Percentiles rank a stretch among this genome's conserved stretches.
Conservation (phyloP, 1,139 yeast genomes). For the Suhomyces bribrorum region DNA sequence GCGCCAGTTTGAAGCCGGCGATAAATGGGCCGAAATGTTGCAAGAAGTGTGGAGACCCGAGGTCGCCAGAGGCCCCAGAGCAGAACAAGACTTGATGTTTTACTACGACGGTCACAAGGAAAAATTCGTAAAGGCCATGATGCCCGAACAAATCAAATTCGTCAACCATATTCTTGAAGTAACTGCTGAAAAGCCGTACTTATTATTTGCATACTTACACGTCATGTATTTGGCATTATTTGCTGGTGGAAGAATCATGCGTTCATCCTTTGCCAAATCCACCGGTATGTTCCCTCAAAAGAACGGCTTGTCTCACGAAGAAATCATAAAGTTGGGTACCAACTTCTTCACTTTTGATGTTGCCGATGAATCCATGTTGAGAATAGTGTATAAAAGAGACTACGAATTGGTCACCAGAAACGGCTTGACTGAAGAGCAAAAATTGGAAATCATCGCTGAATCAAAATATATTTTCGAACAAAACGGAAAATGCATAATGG, state of each 20-base stretch:
- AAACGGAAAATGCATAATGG: conserved; percentile 60
- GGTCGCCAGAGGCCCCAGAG: conserved; percentile 59
- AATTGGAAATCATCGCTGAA: conserved; percentile 68
- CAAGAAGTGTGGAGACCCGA: conserved; percentile 69
- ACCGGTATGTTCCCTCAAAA: conserved; percentile 76
- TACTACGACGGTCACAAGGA: conserved; percentile 58
- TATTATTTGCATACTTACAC: conserved; percentile 80
- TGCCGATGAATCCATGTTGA: conserved; percentile 64
- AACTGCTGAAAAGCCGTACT: conserved; percentile 63
- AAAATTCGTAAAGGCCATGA: conserved; percentile 57
- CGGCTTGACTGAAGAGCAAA: conserved; percentile 65
- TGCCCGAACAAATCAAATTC: conserved; percentile 63
- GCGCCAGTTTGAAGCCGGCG: conserved; percentile 45
- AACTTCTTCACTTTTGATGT: conserved; percentile 74
- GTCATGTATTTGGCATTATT: conserved; percentile 83
- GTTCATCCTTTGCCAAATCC: conserved; percentile 65
- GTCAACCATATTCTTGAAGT: conserved; percentile 57
- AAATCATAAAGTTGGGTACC: conserved; percentile 61
- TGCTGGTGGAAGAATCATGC: conserved; percentile 81
- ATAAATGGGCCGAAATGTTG: conserved; percentile 47
- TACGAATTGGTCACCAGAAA: conserved; percentile 77
- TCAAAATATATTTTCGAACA: conserved; percentile 65
- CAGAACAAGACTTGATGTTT: conserved; percentile 65
- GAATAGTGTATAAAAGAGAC: conserved; percentile 69
- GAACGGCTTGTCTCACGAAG: conserved; percentile 61